Base-by-base conservation (phyloP, 2,329 filamentous ascomycete genomes). In the Calonectria honghensis region DNA sequence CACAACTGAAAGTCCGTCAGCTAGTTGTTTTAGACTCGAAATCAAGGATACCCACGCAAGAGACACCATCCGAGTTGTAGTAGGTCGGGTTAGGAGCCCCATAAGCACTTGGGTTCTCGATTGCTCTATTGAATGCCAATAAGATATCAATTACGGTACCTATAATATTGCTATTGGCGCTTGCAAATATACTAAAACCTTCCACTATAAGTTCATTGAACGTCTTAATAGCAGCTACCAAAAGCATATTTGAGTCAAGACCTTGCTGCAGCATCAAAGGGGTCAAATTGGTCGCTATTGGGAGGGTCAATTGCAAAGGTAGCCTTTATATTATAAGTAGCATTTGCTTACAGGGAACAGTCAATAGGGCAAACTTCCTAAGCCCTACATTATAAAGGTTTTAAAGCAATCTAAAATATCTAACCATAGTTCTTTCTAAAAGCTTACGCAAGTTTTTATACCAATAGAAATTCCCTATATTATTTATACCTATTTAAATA, bases 351-450 rank as follows among this genome's bases (percentile, higher is more conserved):
- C 81, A 90, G 1, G 92, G 92, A 0, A 93, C 90, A 68, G 88
- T 91, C 35, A 93, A 75, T 68, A 93, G 87, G 2, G 89, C 85
- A 74, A 93, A 93, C 70, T 92, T 91, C 6, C 91, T 84, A 2
- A 87, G 88, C 0, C 91, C 91, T 2, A 86, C 84, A 2, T 83
- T 80, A 75, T 91, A 91, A 9, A 94, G 83, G 29, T 86, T 72
- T 69, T 87, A 82, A 0, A 88, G 79, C 1, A 89, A 80, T 4
- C 80, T 80, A 16, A 84, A 84, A 70, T 89, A 89, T 27, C 85
- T 84, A 1, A 79, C 82, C 20, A 89, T 85, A 4, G 88, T 86
- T 20, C 81, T 77, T 4, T 77, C 77, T 61, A 87, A 84, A 5
- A 90, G 79, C 0, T 78, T 80, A 0, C 79, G 79, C 0, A 82